Evolutionary conservation across 176 grass and related monocot species (phyloP).

Genomic region (Phragmites australis): DNA sequence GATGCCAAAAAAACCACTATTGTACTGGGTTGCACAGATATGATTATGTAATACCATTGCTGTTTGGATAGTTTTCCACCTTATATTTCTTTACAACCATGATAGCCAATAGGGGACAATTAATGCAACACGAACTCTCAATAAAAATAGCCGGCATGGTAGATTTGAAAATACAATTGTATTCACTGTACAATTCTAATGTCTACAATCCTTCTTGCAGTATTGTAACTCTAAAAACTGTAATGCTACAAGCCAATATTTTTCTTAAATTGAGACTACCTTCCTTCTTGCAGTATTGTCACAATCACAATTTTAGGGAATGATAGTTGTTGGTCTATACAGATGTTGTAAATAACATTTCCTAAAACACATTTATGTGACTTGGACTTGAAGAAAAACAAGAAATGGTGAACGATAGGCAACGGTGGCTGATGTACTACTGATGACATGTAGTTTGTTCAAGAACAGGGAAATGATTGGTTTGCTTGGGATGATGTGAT

Average conservation of each 20-base stretch:
- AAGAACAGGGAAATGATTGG: background rate
- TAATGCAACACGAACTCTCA: background rate
- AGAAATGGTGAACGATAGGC: background rate
- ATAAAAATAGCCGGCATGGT: background rate
- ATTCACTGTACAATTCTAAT: background rate
- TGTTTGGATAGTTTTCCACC: background rate
- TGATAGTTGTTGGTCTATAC: background rate
- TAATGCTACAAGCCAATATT: background rate
- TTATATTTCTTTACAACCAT: background rate
- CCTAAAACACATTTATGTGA: background rate
- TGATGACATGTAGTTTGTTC: background rate
- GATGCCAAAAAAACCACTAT: background rate
- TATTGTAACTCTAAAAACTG: too few species aligned
- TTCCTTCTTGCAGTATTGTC: background rate
- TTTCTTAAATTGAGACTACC: background rate
- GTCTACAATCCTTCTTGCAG: too few species aligned
- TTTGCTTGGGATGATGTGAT: background rate
- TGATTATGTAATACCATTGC: background rate
- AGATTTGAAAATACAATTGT: background rate
- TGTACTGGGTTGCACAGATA: background rate
- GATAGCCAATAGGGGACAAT: background rate
- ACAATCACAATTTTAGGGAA: background rate
- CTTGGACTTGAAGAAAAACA: background rate
- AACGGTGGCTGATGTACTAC: background rate
- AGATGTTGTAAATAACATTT: background rate